phyloP scores from a whole-genome alignment of 2,329 filamentous ascomycete species.

The Leptographium lundbergii region DNA sequence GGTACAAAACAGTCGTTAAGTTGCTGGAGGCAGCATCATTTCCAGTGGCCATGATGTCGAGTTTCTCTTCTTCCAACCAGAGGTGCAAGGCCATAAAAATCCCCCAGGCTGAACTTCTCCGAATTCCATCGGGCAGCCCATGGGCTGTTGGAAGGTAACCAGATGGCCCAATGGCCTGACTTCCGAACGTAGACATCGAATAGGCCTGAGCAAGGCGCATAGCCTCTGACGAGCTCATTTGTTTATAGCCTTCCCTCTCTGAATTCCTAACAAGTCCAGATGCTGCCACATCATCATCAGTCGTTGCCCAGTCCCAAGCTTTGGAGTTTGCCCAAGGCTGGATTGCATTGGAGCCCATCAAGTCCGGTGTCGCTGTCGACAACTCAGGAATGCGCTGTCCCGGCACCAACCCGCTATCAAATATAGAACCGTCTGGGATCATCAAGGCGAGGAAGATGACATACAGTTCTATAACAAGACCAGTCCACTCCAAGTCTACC shows the following conservation, averaged over 20 bases:
- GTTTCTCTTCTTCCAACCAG: constrained; percentile 78
- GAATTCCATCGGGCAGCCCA: constrained; percentile 38
- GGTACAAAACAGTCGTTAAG: constrained; percentile 63
- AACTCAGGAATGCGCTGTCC: too few species aligned
- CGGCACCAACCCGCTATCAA: not conserved
- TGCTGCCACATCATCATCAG: constrained; percentile 14
- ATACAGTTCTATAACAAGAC: constrained; percentile 50
- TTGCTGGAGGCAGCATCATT: constrained; percentile 31
- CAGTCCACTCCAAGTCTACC: constrained; percentile 55
- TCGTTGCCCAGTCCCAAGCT: constrained; percentile 15
- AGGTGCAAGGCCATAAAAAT: constrained; percentile 70
- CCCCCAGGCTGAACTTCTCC: constrained; percentile 50
- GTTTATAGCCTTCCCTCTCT: not conserved
- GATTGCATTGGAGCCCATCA: too few species aligned
- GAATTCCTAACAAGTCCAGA: not conserved
- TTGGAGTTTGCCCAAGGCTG: constrained; percentile 2
- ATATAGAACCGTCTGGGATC: not conserved
- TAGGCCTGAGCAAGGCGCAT: constrained; percentile 53
- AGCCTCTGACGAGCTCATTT: constrained; percentile 31
- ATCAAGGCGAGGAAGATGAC: constrained; percentile 38
- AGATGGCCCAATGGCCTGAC: constrained; percentile 34
- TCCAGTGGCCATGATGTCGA: constrained; percentile 47
- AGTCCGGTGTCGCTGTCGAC: not conserved
- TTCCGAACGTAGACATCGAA: constrained; percentile 44
- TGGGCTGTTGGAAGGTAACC: constrained; percentile 55